phyloP scores from a whole-genome alignment of 2,329 filamentous ascomycete species.

The Penicillium nordicum region DNA sequence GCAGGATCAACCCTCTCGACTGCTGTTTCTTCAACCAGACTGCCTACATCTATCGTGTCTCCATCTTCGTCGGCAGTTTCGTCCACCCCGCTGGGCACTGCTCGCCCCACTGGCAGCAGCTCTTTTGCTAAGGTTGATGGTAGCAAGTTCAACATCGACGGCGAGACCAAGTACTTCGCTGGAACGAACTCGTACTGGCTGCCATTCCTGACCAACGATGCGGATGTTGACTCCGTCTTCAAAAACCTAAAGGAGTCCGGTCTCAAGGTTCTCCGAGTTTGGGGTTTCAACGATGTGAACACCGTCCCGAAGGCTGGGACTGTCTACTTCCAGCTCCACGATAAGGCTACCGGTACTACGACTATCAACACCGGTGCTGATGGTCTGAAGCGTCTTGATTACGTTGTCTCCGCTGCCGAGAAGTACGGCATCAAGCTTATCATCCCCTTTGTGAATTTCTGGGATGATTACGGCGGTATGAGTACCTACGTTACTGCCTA shows the following conservation, averaged over 20 bases:
- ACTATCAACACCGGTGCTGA: not conserved
- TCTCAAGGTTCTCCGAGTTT: not conserved
- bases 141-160: not conserved
- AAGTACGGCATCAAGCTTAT: not conserved
- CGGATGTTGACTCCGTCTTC: not conserved
- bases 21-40: not conserved
- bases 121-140: not conserved
- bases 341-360: not conserved
- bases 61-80: not conserved
- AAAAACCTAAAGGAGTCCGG: not conserved
- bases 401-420: not conserved
- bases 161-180: not conserved
- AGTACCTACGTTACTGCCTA: not conserved
- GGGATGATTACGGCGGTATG: not conserved
- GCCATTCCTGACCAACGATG: not conserved
- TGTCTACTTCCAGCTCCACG: not conserved
- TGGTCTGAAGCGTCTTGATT: not conserved
- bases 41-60: not conserved
- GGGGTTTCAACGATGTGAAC: not conserved
- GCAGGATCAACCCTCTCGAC: not conserved
- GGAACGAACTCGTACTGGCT: not conserved
- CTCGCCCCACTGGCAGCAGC: not conserved
- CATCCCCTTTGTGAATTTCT: not conserved
- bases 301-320: not conserved
- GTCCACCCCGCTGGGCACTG: not conserved